A percentile compares a stretch with the other conserved stretches of the same genome.
These are phyloP conservation scores for Penicillium riverlandense DNA, from an alignment of 495 filamentous ascomycete species.

Conservation along the genomic window DNA sequence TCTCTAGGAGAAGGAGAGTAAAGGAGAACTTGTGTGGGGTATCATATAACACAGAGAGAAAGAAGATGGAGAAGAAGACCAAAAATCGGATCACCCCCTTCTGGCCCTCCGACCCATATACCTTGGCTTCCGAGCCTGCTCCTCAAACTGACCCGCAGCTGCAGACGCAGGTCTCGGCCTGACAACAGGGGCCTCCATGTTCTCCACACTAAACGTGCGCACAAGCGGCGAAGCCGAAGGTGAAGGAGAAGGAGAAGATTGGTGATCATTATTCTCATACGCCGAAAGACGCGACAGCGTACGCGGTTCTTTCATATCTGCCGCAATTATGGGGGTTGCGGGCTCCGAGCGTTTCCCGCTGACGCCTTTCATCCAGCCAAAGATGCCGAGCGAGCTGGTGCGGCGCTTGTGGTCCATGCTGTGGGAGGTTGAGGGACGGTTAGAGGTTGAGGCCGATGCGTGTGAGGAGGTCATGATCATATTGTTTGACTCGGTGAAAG, in stretches of 20 bases:
- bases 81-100: conserved; percentile 10
- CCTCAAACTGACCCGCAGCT: conserved; percentile 15
- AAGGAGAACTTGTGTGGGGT: neutral
- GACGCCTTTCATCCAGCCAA: conserved; percentile 39
- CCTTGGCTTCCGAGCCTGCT: conserved; percentile 22
- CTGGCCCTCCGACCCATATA: conserved; percentile 34
- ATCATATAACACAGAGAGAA: neutral
- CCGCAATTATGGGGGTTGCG: neutral
- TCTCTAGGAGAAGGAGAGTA: too few species aligned
- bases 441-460: conserved; percentile 13
- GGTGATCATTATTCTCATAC: conserved; percentile 1
- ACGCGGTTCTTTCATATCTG: conserved; percentile 13
- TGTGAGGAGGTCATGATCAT: neutral
- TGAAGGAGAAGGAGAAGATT: too few species aligned
- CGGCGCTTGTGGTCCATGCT: conserved; percentile 30
- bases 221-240: too few species aligned
- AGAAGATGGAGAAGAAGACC: neutral
- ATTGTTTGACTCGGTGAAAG: conserved; percentile 14
- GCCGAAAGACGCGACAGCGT: conserved; percentile 4
- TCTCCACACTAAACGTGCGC: conserved; percentile 8
- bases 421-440: conserved; percentile 23
- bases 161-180: conserved; percentile 4
- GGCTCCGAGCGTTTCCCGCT: conserved; percentile 20
- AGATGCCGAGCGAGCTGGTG: conserved; percentile 30
- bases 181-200: conserved; percentile 5